phyloP scores from a whole-genome alignment of 2,329 filamentous ascomycete genomes.

The Parasarocladium wereldwijsianum region DNA sequence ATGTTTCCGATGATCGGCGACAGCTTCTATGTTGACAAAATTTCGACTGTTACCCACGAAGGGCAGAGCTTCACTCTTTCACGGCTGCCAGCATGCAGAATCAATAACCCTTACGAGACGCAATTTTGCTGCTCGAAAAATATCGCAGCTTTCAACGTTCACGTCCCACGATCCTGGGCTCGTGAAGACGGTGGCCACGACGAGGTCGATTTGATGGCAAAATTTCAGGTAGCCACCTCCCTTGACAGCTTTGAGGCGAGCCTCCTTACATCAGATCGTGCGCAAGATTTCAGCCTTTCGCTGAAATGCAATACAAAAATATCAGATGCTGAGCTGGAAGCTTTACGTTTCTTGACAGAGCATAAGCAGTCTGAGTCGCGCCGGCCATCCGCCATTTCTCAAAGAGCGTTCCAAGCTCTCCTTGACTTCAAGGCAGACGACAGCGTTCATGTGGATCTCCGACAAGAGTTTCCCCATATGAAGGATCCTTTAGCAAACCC shows the following conservation, averaged over 20 bases:
- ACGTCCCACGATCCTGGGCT: slow-evolving; percentile 16
- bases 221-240: slow-evolving; percentile 45
- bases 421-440: slow-evolving; percentile 13
- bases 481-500: slow-evolving; percentile 11
- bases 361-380: slow-evolving; percentile 8
- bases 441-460: slow-evolving; percentile 12
- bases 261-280: slow-evolving; percentile 6
- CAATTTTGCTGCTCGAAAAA: too few relatives aligned
- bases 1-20: slow-evolving; percentile 15
- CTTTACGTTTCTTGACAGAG: slow-evolving; percentile 12
- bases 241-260: slow-evolving; percentile 10
- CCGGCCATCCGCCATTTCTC: slow-evolving; percentile 9
- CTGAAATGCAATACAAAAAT: slow-evolving; percentile 15
- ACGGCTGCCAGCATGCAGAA: slow-evolving; percentile 11
- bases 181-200: slow-evolving; percentile 10
- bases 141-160: slow-evolving; percentile 20
- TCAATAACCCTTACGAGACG: slow-evolving; percentile 17
- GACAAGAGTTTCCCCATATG: slow-evolving; percentile 18
- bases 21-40: slow-evolving; percentile 14
- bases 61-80: slow-evolving; percentile 12
- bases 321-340: slow-evolving; percentile 18
- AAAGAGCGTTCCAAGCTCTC: slow-evolving; percentile 18
- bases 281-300: slow-evolving; percentile 12
- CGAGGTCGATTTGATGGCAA: slow-evolving; percentile 39
- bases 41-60: slow-evolving; percentile 8